Conservation (phyloP, 331 rosid genomes). For the Arachis monticola region DNA sequence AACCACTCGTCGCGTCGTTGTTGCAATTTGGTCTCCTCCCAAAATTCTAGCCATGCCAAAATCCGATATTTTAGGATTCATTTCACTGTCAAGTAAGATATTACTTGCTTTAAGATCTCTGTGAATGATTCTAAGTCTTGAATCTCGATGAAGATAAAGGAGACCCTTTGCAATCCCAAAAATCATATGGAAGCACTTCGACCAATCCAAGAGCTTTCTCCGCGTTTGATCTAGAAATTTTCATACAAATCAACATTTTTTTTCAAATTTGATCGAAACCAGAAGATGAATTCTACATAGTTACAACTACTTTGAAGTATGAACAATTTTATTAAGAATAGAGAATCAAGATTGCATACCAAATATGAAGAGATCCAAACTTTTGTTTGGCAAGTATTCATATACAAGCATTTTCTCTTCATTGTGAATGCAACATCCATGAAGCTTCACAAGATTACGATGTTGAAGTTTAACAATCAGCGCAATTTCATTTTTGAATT, state of each 20-base stretch:
- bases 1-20: conserved; percentile 11
- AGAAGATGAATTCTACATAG: background rate
- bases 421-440: conserved; percentile 50
- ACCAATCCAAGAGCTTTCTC: conserved; percentile 51
- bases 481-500: conserved; percentile 46
- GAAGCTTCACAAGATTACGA: conserved; percentile 53
- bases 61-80: conserved; percentile 38
- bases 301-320: background rate
- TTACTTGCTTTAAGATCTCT: conserved; percentile 38
- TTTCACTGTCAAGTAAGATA: conserved; percentile 22
- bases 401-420: conserved; percentile 57
- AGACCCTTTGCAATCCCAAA: conserved; percentile 50
- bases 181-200: conserved; percentile 52
- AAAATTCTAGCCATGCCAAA: conserved; percentile 34
- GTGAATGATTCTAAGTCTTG: conserved; percentile 27
- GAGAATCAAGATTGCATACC: conserved; percentile 33
- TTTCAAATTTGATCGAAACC: background rate
- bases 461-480: conserved; percentile 53
- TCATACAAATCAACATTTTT: background rate
- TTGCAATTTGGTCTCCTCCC: conserved; percentile 15
- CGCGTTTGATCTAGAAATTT: conserved; percentile 38
- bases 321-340: background rate
- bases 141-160: conserved; percentile 51
- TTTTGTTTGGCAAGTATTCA: conserved; percentile 57
- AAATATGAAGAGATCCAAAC: conserved; percentile 55